A percentile compares a stretch with the other conserved stretches of the same genome.
phyloP scores from a whole-genome alignment of 768 basidiomycete genomes.

The Russula olivacea region DNA sequence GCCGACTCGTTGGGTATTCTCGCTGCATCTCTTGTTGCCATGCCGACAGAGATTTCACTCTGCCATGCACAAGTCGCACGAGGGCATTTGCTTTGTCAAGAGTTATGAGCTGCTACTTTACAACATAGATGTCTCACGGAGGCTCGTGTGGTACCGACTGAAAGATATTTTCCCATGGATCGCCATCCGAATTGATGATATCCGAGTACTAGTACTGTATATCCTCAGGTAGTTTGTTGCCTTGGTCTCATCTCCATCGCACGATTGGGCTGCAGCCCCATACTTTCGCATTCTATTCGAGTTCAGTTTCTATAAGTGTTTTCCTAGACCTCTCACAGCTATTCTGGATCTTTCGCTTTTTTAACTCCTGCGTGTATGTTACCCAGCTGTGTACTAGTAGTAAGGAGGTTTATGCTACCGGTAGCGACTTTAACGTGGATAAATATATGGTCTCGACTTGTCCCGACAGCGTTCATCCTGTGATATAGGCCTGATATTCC shows the following conservation, averaged over 20 bases:
- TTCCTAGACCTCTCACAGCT: neutral
- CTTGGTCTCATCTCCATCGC: neutral
- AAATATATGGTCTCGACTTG: too few relatives aligned
- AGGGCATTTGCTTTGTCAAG: slow-evolving; percentile 65
- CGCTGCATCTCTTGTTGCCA: slow-evolving; percentile 54
- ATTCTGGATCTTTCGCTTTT: neutral
- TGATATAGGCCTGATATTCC: too few relatives aligned
- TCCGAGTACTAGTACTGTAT: too few relatives aligned
- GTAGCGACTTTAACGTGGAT: too few relatives aligned
- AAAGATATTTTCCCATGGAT: neutral
- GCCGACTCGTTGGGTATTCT: slow-evolving; percentile 72
- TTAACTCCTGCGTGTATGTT: neutral
- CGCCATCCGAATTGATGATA: neutral
- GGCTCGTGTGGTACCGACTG: neutral
- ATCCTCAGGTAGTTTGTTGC: neutral
- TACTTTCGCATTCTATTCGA: neutral
- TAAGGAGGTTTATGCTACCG: too few relatives aligned
- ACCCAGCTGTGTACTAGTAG: too few relatives aligned
- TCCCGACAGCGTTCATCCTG: too few relatives aligned
- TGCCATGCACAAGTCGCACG: slow-evolving; percentile 65
- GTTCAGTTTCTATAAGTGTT: neutral
- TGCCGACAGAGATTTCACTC: slow-evolving; percentile 71
- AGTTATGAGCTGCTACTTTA: slow-evolving; percentile 37
- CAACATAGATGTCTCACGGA: neutral
- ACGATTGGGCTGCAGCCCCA: neutral